Conservation (phyloP, 1,284 basidiomycete genomes). For the Naganishia albida region DNA sequence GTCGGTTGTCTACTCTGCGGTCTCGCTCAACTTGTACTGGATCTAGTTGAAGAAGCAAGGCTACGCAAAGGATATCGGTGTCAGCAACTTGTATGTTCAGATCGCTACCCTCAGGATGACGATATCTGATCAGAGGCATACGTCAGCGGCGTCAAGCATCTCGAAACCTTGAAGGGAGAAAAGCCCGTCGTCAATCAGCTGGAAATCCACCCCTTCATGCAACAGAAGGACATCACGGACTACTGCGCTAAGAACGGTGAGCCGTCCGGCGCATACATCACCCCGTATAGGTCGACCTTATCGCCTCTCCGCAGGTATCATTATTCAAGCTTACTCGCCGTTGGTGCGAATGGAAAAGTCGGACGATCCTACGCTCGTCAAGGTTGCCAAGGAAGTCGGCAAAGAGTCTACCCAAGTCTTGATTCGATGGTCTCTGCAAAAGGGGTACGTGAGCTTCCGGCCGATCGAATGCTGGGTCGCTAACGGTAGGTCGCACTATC, state of each 20-base stretch:
- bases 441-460: conserved; percentile 60
- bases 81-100: conserved; percentile 72
- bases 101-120: conserved; percentile 4
- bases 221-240: conserved; percentile 72
- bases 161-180: conserved; percentile 70
- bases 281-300: neutral
- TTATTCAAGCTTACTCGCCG: conserved; percentile 77
- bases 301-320: conserved; percentile 55
- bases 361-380: conserved; percentile 60
- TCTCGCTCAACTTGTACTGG: conserved; percentile 41
- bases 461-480: conserved; percentile 37
- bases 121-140: neutral
- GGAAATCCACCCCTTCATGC: conserved; percentile 82
- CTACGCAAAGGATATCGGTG: conserved; percentile 70
- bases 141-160: conserved; percentile 68
- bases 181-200: conserved; percentile 82
- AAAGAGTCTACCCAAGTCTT: conserved; percentile 72
- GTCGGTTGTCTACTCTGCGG: conserved; percentile 40
- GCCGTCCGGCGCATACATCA: conserved; percentile 41
- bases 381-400: conserved; percentile 63
- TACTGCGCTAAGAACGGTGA: conserved; percentile 67
- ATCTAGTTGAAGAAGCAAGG: conserved; percentile 63
- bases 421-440: conserved; percentile 79
- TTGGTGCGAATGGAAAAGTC: conserved; percentile 61
- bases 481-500: conserved; percentile 40